These are phyloP conservation scores for Claviceps arundinis DNA, from an alignment of 2,329 filamentous ascomycete species.

Conservation along the genomic window DNA sequence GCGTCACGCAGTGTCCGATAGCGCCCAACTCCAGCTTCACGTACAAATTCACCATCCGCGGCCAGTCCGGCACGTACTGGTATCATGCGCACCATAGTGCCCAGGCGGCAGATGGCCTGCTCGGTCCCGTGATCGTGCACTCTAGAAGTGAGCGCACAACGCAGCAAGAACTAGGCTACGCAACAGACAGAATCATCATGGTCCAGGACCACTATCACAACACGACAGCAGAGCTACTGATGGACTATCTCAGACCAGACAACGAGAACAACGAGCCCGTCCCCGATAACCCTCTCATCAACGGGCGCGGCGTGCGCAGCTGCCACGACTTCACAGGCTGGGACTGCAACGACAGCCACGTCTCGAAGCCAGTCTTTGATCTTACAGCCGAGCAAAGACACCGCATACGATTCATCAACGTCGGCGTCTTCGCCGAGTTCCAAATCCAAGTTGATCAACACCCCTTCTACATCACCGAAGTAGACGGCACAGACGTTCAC, in stretches of 20 bases:
- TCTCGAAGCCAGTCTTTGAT: slow-evolving; percentile 26
- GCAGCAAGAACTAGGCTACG: slow-evolving; percentile 18
- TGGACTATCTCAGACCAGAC: slow-evolving; percentile 40
- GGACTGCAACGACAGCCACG: slow-evolving; percentile 29
- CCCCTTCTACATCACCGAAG: slow-evolving; percentile 49
- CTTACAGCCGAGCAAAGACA: slow-evolving; percentile 44
- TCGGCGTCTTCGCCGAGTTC: slow-evolving; percentile 58
- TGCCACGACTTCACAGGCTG: slow-evolving; percentile 24
- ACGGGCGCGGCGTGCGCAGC: slow-evolving; percentile 30
- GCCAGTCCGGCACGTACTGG: slow-evolving; percentile 35
- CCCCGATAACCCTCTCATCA: slow-evolving; percentile 51
- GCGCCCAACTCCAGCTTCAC: slow-evolving; percentile 47
- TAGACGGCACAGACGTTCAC: slow-evolving; percentile 54
- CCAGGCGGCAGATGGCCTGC: slow-evolving; percentile 55
- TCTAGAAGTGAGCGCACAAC: slow-evolving; percentile 30
- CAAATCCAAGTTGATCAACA: slow-evolving; percentile 60
- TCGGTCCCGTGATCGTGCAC: slow-evolving; percentile 54
- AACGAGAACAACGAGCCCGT: slow-evolving; percentile 50
- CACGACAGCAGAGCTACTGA: slow-evolving; percentile 32
- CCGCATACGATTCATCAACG: slow-evolving; percentile 54
- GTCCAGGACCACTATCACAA: slow-evolving; percentile 66
- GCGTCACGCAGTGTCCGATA: slow-evolving; percentile 55
- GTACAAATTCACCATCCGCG: slow-evolving; percentile 52
- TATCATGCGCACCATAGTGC: slow-evolving; percentile 56
- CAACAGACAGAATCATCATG: slow-evolving; percentile 46